Evolutionary conservation across 495 filamentous ascomycete genomes (phyloP).

Genomic region (Haplographium delicatum): DNA sequence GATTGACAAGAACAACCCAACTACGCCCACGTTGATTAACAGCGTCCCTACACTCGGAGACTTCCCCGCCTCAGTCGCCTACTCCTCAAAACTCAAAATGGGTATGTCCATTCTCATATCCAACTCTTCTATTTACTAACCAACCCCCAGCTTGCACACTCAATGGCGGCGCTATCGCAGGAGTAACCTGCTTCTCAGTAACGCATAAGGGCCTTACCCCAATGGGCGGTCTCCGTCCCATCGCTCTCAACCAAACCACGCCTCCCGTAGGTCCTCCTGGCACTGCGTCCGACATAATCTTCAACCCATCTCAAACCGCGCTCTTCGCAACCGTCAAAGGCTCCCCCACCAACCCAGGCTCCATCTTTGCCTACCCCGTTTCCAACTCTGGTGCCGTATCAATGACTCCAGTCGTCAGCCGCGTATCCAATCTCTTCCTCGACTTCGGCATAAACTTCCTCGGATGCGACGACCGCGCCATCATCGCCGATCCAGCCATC

Average conservation of each 20-base stretch:
- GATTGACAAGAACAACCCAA: slow-evolving; percentile 22
- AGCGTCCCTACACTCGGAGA: slow-evolving; percentile 25
- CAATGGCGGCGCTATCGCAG: slow-evolving; percentile 24
- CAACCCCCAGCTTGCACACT: slow-evolving; percentile 25
- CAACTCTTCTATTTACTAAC: background rate
- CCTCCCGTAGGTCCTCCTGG: slow-evolving; percentile 21
- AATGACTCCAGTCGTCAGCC: slow-evolving; percentile 15
- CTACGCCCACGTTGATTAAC: slow-evolving; percentile 25
- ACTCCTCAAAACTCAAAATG: slow-evolving; percentile 20
- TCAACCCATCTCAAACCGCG: slow-evolving; percentile 27
- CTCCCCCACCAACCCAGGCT: slow-evolving; percentile 21
- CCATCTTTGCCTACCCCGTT: slow-evolving; percentile 27
- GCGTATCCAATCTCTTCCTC: slow-evolving; percentile 15
- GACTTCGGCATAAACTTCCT: slow-evolving; percentile 29
- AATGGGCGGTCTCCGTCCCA: slow-evolving; percentile 19
- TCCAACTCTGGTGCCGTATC: slow-evolving; percentile 7
- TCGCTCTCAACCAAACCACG: slow-evolving; percentile 25
- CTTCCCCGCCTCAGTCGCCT: slow-evolving; percentile 29
- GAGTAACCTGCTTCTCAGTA: slow-evolving; percentile 28
- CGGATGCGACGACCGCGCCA: slow-evolving; percentile 12
- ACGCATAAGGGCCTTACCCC: slow-evolving; percentile 17
- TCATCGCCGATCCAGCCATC: slow-evolving; percentile 26
- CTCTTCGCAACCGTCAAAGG: slow-evolving; percentile 28
- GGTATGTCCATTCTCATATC: slow-evolving; percentile 6
- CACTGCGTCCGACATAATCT: slow-evolving; percentile 26